phyloP scores from a whole-genome alignment of 129 eudicot genomes.

The Ambrosia trifida region DNA sequence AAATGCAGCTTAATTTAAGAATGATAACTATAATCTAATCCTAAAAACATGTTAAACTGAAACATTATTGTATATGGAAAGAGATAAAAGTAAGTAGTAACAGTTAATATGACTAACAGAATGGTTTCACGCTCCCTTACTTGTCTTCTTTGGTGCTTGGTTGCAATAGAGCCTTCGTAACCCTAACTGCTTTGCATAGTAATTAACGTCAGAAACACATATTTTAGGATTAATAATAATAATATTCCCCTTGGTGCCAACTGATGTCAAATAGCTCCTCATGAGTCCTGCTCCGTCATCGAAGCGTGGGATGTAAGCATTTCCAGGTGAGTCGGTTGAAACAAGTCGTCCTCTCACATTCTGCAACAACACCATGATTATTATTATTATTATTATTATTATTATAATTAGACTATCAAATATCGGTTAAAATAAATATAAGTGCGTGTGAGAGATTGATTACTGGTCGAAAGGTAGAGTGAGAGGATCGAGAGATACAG shows the following conservation, averaged over 20 bases:
- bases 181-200: conserved; percentile 26
- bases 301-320: conserved; percentile 23
- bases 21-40: neutral
- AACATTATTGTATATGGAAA: too few relatives aligned
- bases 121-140: conserved; percentile 22
- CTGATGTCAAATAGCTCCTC: conserved; percentile 48
- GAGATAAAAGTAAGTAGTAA: neutral
- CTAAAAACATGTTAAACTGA: neutral
- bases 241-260: conserved; percentile 38
- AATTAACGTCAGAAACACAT: conserved; percentile 25
- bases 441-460: neutral
- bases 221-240: conserved; percentile 18
- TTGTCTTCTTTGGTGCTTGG: conserved; percentile 48
- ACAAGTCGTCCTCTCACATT: conserved; percentile 31
- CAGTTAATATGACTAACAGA: neutral
- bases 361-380: conserved; percentile 36
- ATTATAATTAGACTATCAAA: too few relatives aligned
- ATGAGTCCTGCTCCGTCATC: conserved; percentile 42
- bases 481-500: conserved; percentile 42
- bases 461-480: conserved; percentile 40
- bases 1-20: neutral
- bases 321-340: conserved; percentile 27
- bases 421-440: neutral
- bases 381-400: too few relatives aligned
- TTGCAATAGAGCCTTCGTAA: conserved; percentile 49